Base-by-base conservation (phyloP, 2,329 filamentous ascomycete genomes). In the Epichloe hybrida region DNA sequence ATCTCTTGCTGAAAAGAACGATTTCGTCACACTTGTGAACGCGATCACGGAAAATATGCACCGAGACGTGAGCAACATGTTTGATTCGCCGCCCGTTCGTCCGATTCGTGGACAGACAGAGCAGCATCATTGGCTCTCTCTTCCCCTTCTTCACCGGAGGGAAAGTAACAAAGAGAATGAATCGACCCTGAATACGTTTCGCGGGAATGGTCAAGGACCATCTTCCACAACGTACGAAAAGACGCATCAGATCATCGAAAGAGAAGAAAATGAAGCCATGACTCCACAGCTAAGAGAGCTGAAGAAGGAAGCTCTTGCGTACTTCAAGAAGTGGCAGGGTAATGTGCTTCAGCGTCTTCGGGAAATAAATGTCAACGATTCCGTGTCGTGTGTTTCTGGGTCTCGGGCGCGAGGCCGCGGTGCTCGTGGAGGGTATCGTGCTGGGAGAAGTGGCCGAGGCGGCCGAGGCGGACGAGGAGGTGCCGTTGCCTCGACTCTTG, bases 251-350 rank as follows among this genome's bases (percentile, higher is more conserved):
- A 58, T 60, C 23, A 54, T 60, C 23, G 58, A 64, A 17, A 64
- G 66, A 37, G 60, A 66, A 37, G 63, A 65, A 42, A 54, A 64
- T 15, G 62, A 64, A 38, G 56, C 62, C 21, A 68, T 72, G 50
- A 69, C 66, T 36, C 66, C 70, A 4, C 66, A 73, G 52, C 73
- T 84, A 54, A 69, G 75, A 52, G 83, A 87, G 58, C 67, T 89
- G 58, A 89, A 82, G 69, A 80, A 77, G 55, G 81, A 84, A 50
- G 76, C 82, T 2, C 63, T 94, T 5, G 69, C 74, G 6, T 81
- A 84, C 62, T 95, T 91, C 62, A 81, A 85, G 52, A 84, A 88
- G 56, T 97, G 91, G 91, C 79, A 87, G 59, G 74, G 80, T 5
- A 72, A 73, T 12, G 78, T 95, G 9, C 70, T 87, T 40, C 75